Base-by-base conservation (phyloP, 106 monocot genomes). In the Cymbidium sinense region DNA sequence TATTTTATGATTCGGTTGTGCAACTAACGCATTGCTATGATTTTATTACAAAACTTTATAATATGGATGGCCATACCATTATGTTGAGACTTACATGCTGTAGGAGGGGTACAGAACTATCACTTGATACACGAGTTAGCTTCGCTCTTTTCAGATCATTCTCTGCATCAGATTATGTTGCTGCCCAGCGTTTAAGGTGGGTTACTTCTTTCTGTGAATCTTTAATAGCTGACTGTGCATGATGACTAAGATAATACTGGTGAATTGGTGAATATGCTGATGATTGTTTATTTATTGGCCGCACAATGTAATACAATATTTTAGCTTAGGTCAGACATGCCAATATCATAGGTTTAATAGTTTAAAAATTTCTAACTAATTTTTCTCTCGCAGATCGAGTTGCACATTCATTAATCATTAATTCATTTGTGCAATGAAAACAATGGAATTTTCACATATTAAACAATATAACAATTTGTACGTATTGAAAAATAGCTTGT, bases 131-230 rank as follows among this genome's bases (percentile, higher is more conserved):
- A 81, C 85, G 90, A 67, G 55, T 87, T 62, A 88, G 84, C 86
- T 77, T 99, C 78, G 90, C 87, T 41, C 79, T 99, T 76, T 99
- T 99, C 70, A 23, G 79, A 6, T 87, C 98, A 37, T 92, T 94
- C 69, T 83, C 87, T 65, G 90, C 90, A 70, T 70, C 90, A 52
- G 90, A 95, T 70, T 99, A 99, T 85, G 94, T 94, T 80, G 90
- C 92, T 77, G 92, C 92, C 25, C 99, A 99, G 73, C 84, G 99
- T 15, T 79, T 95, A 77, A 89, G 98, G 98, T 98, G 50, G 64
- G 83, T 70, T 58, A 30, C 28, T 34, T 44, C 4, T 71, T 71
- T 17, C 71, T 71, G 71, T 71, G n/a, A 39, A 71, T 8, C 20
- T 0, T 71, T 36, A 35, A 71, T 71, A 7, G 21, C 37, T 71